phyloP scores from a whole-genome alignment of 164 flowering plant genomes.

The Cinnamomum micranthum region DNA sequence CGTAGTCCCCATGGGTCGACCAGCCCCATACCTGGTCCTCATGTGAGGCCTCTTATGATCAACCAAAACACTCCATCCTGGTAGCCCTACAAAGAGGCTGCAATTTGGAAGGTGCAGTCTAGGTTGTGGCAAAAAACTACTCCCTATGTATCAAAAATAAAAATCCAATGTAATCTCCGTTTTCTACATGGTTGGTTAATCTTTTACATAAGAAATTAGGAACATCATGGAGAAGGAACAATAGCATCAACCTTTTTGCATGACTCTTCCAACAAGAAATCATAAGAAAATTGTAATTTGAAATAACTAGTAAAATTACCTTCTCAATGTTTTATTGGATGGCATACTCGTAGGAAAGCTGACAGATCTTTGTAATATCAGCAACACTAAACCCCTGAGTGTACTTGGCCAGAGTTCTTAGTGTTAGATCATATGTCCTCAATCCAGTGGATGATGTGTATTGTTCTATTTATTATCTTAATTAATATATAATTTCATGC shows the following conservation, averaged over 20 bases:
- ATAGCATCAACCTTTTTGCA: too few relatives aligned
- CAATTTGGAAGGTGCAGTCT: background rate
- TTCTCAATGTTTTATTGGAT: conserved; percentile 84
- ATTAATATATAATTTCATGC: too few relatives aligned
- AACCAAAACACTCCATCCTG: background rate
- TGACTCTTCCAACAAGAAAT: background rate
- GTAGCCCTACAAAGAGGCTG: background rate
- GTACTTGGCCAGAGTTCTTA: conserved; percentile 72
- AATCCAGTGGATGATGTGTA: too few relatives aligned
- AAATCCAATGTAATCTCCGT: background rate
- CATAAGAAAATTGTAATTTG: background rate
- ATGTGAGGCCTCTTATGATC: background rate
- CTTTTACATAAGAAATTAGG: too few relatives aligned
- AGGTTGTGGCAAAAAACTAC: background rate
- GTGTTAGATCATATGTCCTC: background rate
- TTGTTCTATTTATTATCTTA: too few relatives aligned
- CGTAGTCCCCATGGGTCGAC: too few relatives aligned
- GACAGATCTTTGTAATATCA: conserved; percentile 88
- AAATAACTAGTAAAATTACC: conserved; percentile 24
- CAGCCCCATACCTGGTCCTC: too few relatives aligned
- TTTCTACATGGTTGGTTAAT: background rate
- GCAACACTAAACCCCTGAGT: conserved; percentile 94
- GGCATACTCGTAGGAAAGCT: conserved; percentile 79
- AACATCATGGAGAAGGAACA: background rate
- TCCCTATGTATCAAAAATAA: too few relatives aligned